phyloP scores from a whole-genome alignment of 176 grass and related monocot species.

The Hsuehochloa calcarea region DNA sequence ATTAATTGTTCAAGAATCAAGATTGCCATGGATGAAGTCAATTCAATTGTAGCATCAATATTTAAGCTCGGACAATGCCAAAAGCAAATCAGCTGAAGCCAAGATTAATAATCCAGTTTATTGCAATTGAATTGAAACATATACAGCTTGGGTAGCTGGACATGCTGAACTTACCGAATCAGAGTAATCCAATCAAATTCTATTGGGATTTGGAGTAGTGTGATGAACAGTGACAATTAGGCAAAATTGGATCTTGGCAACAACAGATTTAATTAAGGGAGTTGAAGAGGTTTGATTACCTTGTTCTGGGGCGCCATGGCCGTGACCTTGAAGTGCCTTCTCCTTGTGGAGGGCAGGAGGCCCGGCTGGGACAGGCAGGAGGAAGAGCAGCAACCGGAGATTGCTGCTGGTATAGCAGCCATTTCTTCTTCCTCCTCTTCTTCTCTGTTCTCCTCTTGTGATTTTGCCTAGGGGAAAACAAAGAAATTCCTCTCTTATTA shows the following conservation, averaged over 20 bases:
- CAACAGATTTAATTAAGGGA: not conserved
- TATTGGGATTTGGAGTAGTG: not conserved
- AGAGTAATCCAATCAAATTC: not conserved
- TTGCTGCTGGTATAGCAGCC: conserved; percentile 37
- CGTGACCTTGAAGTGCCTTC: conserved; percentile 54
- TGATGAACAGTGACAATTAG: not conserved
- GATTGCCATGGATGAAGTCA: not conserved
- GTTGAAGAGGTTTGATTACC: conserved; percentile 17
- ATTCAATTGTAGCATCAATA: not conserved
- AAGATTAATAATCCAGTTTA: not conserved
- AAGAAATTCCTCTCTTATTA: not conserved
- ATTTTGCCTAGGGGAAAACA: not conserved
- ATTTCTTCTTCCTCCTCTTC: conserved; percentile 17
- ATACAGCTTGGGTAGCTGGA: not conserved
- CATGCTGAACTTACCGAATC: not conserved
- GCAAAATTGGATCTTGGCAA: not conserved
- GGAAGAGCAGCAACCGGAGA: conserved; percentile 39
- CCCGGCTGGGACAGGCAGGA: conserved; percentile 30
- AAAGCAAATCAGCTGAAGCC: not conserved
- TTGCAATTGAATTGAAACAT: not conserved
- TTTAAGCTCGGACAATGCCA: not conserved
- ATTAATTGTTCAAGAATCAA: not conserved
- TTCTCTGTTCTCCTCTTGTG: not conserved
- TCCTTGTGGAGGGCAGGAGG: not conserved
- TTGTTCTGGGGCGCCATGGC: conserved; percentile 88